Evolutionary conservation across 2,329 filamentous ascomycete species (phyloP), one percentile per base, ranked within the genome.

Genomic region (Ceratocystis destructans): DNA sequence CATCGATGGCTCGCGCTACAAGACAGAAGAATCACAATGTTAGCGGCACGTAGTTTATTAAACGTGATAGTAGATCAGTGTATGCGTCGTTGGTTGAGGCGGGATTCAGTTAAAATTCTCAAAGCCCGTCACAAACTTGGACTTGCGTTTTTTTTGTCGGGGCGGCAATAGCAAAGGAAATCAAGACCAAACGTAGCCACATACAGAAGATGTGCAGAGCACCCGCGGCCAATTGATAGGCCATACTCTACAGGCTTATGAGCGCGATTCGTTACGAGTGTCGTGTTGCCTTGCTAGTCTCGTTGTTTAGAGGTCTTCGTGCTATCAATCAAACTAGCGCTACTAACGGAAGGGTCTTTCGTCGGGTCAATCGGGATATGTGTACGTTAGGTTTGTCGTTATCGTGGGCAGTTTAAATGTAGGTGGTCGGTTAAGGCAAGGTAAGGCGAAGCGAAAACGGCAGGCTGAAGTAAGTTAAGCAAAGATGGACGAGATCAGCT

Each of bases 201-300:
- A 59, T 69, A 69, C 69, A 64, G 37, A 69, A 28, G 37, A 69
- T 64, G 64, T 68, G 67, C 64, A 67, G 61, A 64, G 67, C 69
- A 48, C 64, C 62, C 62, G 66, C 67, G 62, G 62, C 67, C 59
- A 69, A 62, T 50, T 68, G 61, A 37, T 66, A 64, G 59, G 66
- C 64, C 66, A 68, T 67, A 53, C 20, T 25, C 41, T 37, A 48
- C 33, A 20, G 25, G 48, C 22, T 61, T 41, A n/a, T 31, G 55
- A 15, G 55, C 15, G 25, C n/a, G n/a, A 31, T 31, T 61, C 15
- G 57, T 37, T 17, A 31, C 37, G 55, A 5, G 7, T 53, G 7
- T 53, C 48, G 48, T 20, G n/a, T 20, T 37, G 17, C 17, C 55
- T 37, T 37, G 53, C 5, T 33, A 15, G 55, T 59, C 55, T 7